phyloP scores from a whole-genome alignment of 176 grass and related monocot species.

The Typha latifolia region DNA sequence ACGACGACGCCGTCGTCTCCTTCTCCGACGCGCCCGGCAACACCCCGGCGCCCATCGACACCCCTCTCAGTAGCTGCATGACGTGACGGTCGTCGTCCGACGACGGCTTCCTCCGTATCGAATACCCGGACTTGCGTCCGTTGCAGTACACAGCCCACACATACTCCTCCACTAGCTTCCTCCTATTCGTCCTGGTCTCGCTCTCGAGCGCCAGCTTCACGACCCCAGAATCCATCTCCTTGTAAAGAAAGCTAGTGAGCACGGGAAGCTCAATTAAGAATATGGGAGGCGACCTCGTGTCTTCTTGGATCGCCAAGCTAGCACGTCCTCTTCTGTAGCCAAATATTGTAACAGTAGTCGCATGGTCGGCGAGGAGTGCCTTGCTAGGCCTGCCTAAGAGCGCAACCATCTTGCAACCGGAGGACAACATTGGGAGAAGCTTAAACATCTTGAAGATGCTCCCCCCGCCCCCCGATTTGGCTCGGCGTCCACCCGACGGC shows the following conservation, averaged over 20 bases:
- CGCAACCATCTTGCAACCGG: constrained; percentile 93
- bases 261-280: constrained; percentile 89
- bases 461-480: constrained; percentile 3
- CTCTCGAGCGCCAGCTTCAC: constrained; percentile 93
- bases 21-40: constrained; percentile 59
- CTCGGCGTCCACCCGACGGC: constrained; percentile 41
- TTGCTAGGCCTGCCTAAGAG: constrained; percentile 57
- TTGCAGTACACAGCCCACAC: constrained; percentile 98
- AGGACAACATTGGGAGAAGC: constrained; percentile 83
- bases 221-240: constrained; percentile 63
- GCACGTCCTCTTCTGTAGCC: constrained; percentile 58
- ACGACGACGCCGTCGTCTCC: constrained; percentile 27
- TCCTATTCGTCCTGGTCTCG: constrained; percentile 67
- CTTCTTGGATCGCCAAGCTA: constrained; percentile 82
- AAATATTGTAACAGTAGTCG: constrained; percentile 73
- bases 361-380: constrained; percentile 67
- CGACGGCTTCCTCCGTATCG: constrained; percentile 74
- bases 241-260: constrained; percentile 65
- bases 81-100: constrained; percentile 79
- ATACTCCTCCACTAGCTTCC: constrained; percentile 75
- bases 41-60: constrained; percentile 93
- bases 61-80: constrained; percentile 70
- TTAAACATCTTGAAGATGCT: constrained; percentile 90
- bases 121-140: constrained; percentile 78
- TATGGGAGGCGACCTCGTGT: constrained; percentile 62